Evolutionary conservation across 1,284 basidiomycete genomes (phyloP).

Genomic region (Rhodotorula sp.): DNA sequence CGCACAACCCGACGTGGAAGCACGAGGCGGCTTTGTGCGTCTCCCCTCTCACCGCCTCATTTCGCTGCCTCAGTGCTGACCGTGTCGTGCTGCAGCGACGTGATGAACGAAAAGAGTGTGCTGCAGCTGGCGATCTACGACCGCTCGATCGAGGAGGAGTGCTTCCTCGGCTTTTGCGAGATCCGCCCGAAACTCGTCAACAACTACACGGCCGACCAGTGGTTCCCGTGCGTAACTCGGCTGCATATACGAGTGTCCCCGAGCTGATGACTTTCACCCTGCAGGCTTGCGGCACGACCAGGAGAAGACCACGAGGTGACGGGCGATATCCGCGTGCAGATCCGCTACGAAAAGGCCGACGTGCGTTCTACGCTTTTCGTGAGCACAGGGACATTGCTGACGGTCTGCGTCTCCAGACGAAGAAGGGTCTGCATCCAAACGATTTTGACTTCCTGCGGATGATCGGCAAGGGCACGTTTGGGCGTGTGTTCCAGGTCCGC

Average conservation of each 20-base stretch:
- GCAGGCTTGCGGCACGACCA: constrained; percentile 26
- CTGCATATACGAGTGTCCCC: background rate
- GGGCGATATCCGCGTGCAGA: constrained; percentile 92
- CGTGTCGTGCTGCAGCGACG: constrained; percentile 65
- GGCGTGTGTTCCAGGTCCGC: constrained; percentile 98
- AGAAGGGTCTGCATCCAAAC: constrained; percentile 50
- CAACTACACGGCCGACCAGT: constrained; percentile 93
- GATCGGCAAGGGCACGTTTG: constrained; percentile 97
- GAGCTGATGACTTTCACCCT: constrained; percentile 27
- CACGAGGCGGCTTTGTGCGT: constrained; percentile 95
- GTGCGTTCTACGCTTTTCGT: constrained; percentile 56
- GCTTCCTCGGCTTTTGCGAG: constrained; percentile 87
- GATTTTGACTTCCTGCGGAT: constrained; percentile 99
- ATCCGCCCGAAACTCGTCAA: constrained; percentile 87
- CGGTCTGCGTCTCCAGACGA: constrained; percentile 23
- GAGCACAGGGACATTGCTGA: background rate
- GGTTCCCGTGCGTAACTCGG: constrained; percentile 73
- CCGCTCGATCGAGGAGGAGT: constrained; percentile 75
- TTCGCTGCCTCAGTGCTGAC: constrained; percentile 1
- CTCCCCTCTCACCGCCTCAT: background rate
- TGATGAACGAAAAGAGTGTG: constrained; percentile 84
- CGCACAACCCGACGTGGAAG: constrained; percentile 96
- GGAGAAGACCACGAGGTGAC: constrained; percentile 65
- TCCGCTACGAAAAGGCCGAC: constrained; percentile 87
- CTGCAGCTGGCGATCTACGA: constrained; percentile 93